Evolutionary conservation across 257 asterid genomes (phyloP).

Genomic region (Solanum tarijense): DNA sequence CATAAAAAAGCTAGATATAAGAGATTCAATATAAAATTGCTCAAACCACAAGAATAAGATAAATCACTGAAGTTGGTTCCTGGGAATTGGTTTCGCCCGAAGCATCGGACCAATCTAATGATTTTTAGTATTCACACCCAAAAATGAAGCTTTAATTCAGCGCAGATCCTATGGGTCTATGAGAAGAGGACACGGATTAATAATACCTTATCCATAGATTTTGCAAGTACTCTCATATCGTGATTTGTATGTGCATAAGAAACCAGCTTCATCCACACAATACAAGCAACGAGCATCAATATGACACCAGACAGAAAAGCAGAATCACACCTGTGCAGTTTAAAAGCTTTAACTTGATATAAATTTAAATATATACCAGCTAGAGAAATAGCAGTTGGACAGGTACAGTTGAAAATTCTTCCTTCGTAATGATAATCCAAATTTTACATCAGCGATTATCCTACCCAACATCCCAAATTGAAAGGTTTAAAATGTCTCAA

Average conservation of each 20-base stretch:
- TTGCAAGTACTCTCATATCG: constrained; percentile 70
- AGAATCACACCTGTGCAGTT: constrained; percentile 76
- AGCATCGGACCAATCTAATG: neutral
- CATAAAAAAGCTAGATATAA: neutral
- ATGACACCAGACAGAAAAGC: constrained; percentile 85
- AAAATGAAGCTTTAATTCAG: neutral
- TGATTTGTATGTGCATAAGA: constrained; percentile 90
- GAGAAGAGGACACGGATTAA: neutral
- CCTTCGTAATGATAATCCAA: neutral
- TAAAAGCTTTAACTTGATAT: neutral
- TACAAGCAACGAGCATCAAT: constrained; percentile 70
- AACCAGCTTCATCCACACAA: constrained; percentile 87
- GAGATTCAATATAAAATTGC: neutral
- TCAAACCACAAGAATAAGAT: neutral
- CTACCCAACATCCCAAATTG: neutral
- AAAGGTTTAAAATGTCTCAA: neutral
- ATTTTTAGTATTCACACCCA: neutral
- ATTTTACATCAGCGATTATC: neutral
- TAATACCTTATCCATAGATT: constrained; percentile 70
- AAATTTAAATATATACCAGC: neutral
- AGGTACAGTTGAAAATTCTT: neutral
- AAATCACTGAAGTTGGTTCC: neutral
- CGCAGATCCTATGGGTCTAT: neutral
- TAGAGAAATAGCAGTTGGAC: neutral
- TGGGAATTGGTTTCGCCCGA: no score